phyloP scores from a whole-genome alignment of 2,329 filamentous ascomycete species.

The Clonostachys chloroleuca region DNA sequence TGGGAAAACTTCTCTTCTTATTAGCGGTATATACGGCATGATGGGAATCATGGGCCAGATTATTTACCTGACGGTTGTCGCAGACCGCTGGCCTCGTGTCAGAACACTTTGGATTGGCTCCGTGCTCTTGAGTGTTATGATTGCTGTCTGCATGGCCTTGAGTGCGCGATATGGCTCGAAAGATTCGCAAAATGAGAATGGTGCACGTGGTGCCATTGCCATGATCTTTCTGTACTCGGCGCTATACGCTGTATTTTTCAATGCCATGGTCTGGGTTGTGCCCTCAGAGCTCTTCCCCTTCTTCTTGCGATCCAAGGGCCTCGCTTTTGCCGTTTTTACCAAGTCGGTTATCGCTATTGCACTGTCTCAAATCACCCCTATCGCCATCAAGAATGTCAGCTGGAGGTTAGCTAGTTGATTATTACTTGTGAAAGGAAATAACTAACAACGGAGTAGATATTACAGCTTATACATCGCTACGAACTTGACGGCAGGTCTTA shows the following conservation, averaged over 20 bases:
- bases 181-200: conserved; percentile 8
- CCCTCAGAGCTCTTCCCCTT: conserved; percentile 18
- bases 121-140: conserved; percentile 8
- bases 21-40: conserved; percentile 35
- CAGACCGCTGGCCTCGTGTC: conserved; percentile 18
- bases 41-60: conserved; percentile 21
- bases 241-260: conserved; percentile 23
- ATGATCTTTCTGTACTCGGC: conserved; percentile 23
- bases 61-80: conserved; percentile 17
- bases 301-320: conserved; percentile 12
- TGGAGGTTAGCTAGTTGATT: conserved; percentile 7
- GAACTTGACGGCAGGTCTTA: conserved; percentile 14
- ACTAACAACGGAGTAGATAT: conserved; percentile 4
- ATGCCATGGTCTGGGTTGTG: conserved; percentile 21
- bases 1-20: conserved; percentile 39
- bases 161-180: conserved; percentile 10
- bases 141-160: conserved; percentile 17
- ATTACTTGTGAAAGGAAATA: not conserved
- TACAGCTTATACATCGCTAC: conserved; percentile 21
- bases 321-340: conserved; percentile 14
- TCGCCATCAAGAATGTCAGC: conserved; percentile 13
- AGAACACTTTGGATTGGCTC: conserved; percentile 9
- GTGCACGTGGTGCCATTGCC: conserved; percentile 15
- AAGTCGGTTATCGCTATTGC: conserved; percentile 18
- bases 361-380: conserved; percentile 15